phyloP scores from a whole-genome alignment of 2,329 filamentous ascomycete genomes.

The Neurospora sp. region DNA sequence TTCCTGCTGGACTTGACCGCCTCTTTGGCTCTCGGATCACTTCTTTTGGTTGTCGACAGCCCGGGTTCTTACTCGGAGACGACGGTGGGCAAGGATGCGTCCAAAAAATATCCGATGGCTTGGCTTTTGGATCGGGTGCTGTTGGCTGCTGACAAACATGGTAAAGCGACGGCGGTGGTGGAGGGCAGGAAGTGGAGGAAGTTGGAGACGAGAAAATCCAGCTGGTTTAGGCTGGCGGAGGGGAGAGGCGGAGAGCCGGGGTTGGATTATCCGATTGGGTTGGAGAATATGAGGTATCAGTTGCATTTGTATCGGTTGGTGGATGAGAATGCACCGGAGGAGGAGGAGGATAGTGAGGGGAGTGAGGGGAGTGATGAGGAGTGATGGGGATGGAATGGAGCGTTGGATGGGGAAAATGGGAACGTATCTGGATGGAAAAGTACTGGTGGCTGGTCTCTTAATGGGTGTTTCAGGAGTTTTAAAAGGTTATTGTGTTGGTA shows the following conservation, averaged over 20 bases:
- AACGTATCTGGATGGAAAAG: not conserved
- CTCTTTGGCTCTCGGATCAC: slow-evolving; percentile 44
- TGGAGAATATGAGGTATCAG: slow-evolving; percentile 96
- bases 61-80: slow-evolving; percentile 88
- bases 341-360: not conserved
- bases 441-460: not conserved
- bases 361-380: slow-evolving; percentile 1
- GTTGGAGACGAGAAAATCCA: slow-evolving; percentile 63
- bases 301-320: slow-evolving; percentile 63
- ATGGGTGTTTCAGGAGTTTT: not conserved
- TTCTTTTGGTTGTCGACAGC: slow-evolving; percentile 83
- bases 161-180: slow-evolving; percentile 14
- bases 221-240: slow-evolving; percentile 69
- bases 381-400: not conserved
- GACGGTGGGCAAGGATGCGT: slow-evolving; percentile 56
- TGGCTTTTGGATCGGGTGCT: slow-evolving; percentile 84
- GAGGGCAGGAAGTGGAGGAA: slow-evolving; percentile 56
- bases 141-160: slow-evolving; percentile 7
- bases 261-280: slow-evolving; percentile 68
- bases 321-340: slow-evolving; percentile 7
- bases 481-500: not conserved
- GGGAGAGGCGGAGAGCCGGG: slow-evolving; percentile 13
- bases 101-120: slow-evolving; percentile 83
- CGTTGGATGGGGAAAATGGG: not conserved
- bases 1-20: slow-evolving; percentile 64